Conservation (phyloP, 495 filamentous ascomycete species). For the Apodospora peruviana region DNA sequence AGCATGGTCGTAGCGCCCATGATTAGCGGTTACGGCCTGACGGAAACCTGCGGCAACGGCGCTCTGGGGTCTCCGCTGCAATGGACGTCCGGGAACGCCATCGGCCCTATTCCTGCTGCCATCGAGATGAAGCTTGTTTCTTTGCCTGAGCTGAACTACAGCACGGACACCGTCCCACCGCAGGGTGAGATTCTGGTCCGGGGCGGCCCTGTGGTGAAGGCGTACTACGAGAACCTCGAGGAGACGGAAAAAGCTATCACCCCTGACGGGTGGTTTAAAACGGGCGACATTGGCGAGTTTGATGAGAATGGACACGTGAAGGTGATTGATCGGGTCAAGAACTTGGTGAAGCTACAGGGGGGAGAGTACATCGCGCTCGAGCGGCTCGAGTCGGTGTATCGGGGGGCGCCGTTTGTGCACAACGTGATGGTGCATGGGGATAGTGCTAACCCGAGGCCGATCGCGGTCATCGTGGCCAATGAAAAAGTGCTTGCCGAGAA, state of each 20-base stretch:
- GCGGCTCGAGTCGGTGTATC: constrained; percentile 61
- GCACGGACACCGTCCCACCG: constrained; percentile 65
- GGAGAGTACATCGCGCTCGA: constrained; percentile 65
- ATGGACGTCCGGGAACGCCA: constrained; percentile 64
- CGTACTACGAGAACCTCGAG: constrained; percentile 77
- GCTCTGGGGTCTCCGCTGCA: constrained; percentile 63
- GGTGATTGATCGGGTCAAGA: constrained; percentile 90
- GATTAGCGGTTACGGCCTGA: constrained; percentile 81
- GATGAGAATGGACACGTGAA: constrained; percentile 72
- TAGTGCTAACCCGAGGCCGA: constrained; percentile 40
- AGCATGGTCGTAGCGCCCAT: constrained; percentile 70
- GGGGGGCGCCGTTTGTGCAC: constrained; percentile 45
- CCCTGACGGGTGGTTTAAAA: constrained; percentile 86
- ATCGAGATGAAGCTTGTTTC: constrained; percentile 71
- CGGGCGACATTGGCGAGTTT: constrained; percentile 76
- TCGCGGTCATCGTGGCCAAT: constrained; percentile 53
- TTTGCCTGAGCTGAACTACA: constrained; percentile 84
- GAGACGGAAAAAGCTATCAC: constrained; percentile 77
- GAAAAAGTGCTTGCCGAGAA: constrained; percentile 49
- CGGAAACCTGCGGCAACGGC: constrained; percentile 75
- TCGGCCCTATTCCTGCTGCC: constrained; percentile 59
- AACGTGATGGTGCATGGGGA: constrained; percentile 60
- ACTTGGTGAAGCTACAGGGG: constrained; percentile 61
- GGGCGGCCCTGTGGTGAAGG: constrained; percentile 60
- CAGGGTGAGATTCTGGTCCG: constrained; percentile 83